Conservation (phyloP, 2,329 filamentous ascomycete species). For the Colletotrichum incanum region DNA sequence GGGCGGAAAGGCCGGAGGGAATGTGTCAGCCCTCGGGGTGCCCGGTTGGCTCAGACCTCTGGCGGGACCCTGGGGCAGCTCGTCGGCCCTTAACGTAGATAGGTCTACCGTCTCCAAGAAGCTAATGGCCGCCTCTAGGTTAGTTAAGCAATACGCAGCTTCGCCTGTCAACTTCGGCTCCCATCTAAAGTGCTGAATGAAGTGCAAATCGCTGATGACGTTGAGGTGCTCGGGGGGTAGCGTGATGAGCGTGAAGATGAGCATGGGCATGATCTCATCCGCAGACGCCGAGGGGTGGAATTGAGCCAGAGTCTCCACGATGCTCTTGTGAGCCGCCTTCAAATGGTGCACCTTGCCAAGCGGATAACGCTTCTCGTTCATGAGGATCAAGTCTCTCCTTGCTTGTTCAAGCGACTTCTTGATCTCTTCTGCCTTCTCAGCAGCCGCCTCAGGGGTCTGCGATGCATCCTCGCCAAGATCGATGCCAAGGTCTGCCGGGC, state of each 20-base stretch:
- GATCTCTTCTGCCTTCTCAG: slow-evolving; percentile 77
- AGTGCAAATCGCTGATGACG: slow-evolving; percentile 94
- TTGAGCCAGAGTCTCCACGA: slow-evolving; percentile 86
- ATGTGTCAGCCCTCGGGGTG: slow-evolving; percentile 68
- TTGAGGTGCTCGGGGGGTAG: slow-evolving; percentile 88
- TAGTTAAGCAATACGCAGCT: slow-evolving; percentile 95
- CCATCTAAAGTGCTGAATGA: slow-evolving; percentile 93
- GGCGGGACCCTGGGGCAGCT: slow-evolving; percentile 77
- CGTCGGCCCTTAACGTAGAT: slow-evolving; percentile 87
- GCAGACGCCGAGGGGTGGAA: slow-evolving; percentile 88
- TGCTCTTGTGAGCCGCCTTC: slow-evolving; percentile 91
- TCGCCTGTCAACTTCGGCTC: slow-evolving; percentile 91
- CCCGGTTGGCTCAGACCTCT: slow-evolving; percentile 67
- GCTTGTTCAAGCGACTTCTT: slow-evolving; percentile 81
- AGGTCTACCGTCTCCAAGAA: slow-evolving; percentile 97
- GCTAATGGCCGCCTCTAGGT: slow-evolving; percentile 93
- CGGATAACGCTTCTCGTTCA: slow-evolving; percentile 91
- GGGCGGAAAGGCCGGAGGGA: slow-evolving; percentile 70
- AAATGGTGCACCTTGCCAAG: slow-evolving; percentile 92
- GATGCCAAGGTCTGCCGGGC: slow-evolving; percentile 86
- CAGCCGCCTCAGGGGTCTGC: slow-evolving; percentile 70
- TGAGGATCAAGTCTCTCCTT: slow-evolving; percentile 79
- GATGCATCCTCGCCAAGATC: slow-evolving; percentile 74
- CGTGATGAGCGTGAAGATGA: slow-evolving; percentile 96
- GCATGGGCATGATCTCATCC: slow-evolving; percentile 95